Base-by-base conservation (phyloP, 805 yeast genomes). In the Saccharomycopsis schoenii region DNA sequence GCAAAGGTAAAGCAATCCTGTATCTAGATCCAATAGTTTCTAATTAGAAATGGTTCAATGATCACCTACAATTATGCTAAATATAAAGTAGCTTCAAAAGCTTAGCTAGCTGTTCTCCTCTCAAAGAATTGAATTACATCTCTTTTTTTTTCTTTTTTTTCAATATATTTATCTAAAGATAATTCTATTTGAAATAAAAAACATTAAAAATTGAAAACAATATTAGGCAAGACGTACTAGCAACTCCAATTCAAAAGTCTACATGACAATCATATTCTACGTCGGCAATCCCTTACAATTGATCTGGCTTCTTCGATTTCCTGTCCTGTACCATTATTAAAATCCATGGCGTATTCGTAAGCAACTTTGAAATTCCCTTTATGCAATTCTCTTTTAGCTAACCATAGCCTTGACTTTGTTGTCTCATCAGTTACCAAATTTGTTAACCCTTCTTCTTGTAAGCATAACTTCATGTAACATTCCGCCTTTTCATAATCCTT, bases 241-340 rank as follows among this genome's bases (percentile, higher is more conserved):
- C 34, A 4, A 29, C 34, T 6, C 6, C 6, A 29, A 29, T 3
- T 29, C 34, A 29, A 24, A 21, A n/a, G n/a, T n/a, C n/a, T n/a
- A n/a, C n/a, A 11, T 9, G 29, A 47, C 3, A 10, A 12, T 24
- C n/a, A 47, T 47, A 47, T 21, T 24, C 52, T 34, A 34, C 52
- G 29, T 42, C 65, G 50, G 24, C 65, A 62, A 9, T 88, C 93
- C 67, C 91, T 77, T 0, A 93, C 89, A 39, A 92, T 86, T 0
- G 86, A 79, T 52, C 97, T 75, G 0, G 97, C 97, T 70, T 91
- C 97, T 67, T 91, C 97, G 19, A 91, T 83, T 68, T 88, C 96
- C 61, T 85, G 89, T 12, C 91, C 86, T n/a, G 87, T 81, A 36
- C 93, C 96, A 59, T 78, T 80, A 4, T 81, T 78, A 65, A 90